Base-by-base conservation (phyloP, 192 early-diverging fungal genomes). In the Backusella psychrophila region DNA sequence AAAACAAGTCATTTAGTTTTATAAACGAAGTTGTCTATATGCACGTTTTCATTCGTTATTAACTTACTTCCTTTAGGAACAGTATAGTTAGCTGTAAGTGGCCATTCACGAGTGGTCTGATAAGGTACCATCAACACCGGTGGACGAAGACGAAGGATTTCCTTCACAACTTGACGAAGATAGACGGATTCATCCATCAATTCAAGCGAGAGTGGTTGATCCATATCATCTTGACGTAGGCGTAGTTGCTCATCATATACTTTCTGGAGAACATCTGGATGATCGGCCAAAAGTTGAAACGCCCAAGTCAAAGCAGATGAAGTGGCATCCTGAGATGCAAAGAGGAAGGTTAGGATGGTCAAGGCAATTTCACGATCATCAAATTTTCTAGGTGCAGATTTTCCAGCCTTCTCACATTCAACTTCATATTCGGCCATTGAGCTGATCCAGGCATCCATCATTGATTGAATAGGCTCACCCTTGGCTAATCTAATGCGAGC, bases 241-340 rank as follows among this genome's bases (percentile, higher is more conserved):
- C 68, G 36, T 26, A 76, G 53, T 49, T 82, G 81, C 33, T 85
- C 84, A 21, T 76, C 63, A 33, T 83, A 72, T 17, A 85, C 65
- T 17, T 72, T 71, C 59, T 80, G 77, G 23, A 85, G 66, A 0
- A 85, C 84, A 36, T 83, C 75, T 17, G 84, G 82, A 46, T 83
- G 78, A 74, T 85, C 84, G 34, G 81, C 84, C 17, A 84, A 66
- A 29, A 82, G 70, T 65, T 85, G 81, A 76, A 82, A 85, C n/a
- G 79, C 82, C 84, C 84, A 85, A 1, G 84, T 85, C 41, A 85
- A 56, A 53, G 84, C 84, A 7, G 81, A 82, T 21, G 84, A 80
- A 19, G 84, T 82, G 49, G 84, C 84, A 52, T 85, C 84, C 38
- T 85, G 84, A 46, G 80, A 82, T 15, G 84, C 84, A 66, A 85